Conservation (phyloP, 208 protist species). For the Naegleria lovaniensis region DNA sequence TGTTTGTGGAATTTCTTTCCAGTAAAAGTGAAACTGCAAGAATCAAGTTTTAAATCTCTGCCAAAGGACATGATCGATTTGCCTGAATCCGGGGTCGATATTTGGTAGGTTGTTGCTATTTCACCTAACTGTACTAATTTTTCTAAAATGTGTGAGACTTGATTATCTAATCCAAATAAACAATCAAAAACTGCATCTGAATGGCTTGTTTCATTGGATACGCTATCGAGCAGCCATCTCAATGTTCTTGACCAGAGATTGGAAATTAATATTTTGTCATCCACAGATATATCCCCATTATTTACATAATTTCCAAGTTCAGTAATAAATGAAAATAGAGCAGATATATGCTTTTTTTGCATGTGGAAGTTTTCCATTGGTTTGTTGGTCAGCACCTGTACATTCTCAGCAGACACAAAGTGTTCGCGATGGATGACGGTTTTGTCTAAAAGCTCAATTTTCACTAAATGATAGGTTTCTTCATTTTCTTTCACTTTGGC, state of each 20-base stretch:
- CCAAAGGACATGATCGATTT: not conserved
- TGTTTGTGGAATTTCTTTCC: not conserved
- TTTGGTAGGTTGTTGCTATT: not conserved
- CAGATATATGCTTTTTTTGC: not conserved
- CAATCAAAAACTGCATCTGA: not conserved
- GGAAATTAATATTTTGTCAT: not conserved
- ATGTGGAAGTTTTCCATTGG: not conserved
- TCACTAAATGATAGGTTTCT: not conserved
- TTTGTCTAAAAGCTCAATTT: not conserved
- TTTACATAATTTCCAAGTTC: not conserved
- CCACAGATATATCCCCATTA: not conserved
- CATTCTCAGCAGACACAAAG: not conserved
- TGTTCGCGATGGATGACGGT: not conserved
- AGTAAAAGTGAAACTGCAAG: conserved; percentile 3
- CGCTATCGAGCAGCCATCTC: not conserved
- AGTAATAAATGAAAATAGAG: not conserved
- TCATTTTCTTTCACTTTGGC: not conserved
- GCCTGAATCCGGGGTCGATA: not conserved
- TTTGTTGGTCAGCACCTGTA: not conserved
- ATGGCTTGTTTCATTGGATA: not conserved
- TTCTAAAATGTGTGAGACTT: not conserved
- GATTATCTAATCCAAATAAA: not conserved
- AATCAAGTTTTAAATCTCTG: not conserved
- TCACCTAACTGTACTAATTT: not conserved
- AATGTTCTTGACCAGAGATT: not conserved